Evolutionary conservation across 108 stramenopile genomes (phyloP), one percentile per base, ranked within the genome.

Genomic region (Fistulifera solaris): DNA sequence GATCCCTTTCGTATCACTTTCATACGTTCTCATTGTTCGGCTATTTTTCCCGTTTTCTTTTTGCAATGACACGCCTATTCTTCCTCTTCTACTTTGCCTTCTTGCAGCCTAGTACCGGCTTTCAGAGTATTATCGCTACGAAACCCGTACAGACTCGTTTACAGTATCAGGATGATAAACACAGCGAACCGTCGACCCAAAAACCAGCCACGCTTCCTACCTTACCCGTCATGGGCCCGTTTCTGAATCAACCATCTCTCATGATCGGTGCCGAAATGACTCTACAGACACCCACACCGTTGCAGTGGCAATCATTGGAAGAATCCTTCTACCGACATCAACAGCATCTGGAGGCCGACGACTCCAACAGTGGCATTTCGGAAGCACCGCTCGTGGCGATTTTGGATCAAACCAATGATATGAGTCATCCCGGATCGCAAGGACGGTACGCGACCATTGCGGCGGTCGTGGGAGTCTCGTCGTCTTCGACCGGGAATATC

Each of bases 341-440:
- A 17, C 57, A 59, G 26, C 21, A 58, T 14, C 25, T 18, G 53
- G 5, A 19, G 40, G 15, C 1, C 21, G 17, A 25, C 23, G 14
- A 27, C 27, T 3, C 3, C 7, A 47, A 56, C 1, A 18, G 25
- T 23, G 66, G 58, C 21, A 68, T 68, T 8, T 52, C 62, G 39
- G 65, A 72, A 27, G 75, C 80, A 15, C 80, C 80, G 1, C 65
- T 81, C 5, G 65, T 81, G 12, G 78, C 78, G 1, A 39, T 81
- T 19, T 65, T 76, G 58, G 75, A 81, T 47, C 58, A 56, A 0
- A 44, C 57, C 24, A 77, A 69, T 40, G 6, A 8, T n/a, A 19
- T 22, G 38, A 26, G 2, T 57, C 21, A 26, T 46, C 22, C 5
- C 7, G 31, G 43, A 31, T n/a, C 27, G 6, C 15, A 57, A 8